phyloP scores from a whole-genome alignment of 2,329 filamentous ascomycete species.

The Erysiphe pulchra region DNA sequence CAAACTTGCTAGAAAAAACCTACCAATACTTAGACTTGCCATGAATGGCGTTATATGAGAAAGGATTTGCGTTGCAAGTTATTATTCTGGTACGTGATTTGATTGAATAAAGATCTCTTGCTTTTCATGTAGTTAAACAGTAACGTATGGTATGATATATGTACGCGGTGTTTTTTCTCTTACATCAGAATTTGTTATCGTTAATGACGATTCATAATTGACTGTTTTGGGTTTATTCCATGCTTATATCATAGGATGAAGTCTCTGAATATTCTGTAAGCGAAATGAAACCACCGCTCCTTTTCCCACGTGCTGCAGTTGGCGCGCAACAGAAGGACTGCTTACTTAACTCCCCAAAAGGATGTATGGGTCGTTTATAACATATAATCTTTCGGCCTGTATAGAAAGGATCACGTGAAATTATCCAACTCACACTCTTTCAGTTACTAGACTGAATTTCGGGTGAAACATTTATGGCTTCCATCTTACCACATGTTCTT shows the following conservation, averaged over 20 bases:
- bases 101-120: background rate
- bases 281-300: too few species aligned
- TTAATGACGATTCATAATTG: background rate
- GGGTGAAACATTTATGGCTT: background rate
- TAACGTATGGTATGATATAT: background rate
- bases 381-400: background rate
- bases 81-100: conserved; percentile 39
- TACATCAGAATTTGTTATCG: background rate
- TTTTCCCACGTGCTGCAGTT: too few species aligned
- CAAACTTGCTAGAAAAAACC: too few species aligned
- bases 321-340: too few species aligned
- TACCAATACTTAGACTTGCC: too few species aligned
- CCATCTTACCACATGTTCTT: background rate
- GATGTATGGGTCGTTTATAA: background rate
- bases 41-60: conserved; percentile 3
- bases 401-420: background rate
- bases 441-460: background rate
- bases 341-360: background rate
- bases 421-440: background rate
- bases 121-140: background rate
- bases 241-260: too few species aligned
- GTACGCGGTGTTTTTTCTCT: background rate
- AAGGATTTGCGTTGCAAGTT: conserved; percentile 32
- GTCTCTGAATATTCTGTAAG: too few species aligned
- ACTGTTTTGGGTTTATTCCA: background rate